Percentiles rank a stretch among this genome's conserved stretches.
phyloP scores from a whole-genome alignment of 345 rosid species.

The Citrus sp. region DNA sequence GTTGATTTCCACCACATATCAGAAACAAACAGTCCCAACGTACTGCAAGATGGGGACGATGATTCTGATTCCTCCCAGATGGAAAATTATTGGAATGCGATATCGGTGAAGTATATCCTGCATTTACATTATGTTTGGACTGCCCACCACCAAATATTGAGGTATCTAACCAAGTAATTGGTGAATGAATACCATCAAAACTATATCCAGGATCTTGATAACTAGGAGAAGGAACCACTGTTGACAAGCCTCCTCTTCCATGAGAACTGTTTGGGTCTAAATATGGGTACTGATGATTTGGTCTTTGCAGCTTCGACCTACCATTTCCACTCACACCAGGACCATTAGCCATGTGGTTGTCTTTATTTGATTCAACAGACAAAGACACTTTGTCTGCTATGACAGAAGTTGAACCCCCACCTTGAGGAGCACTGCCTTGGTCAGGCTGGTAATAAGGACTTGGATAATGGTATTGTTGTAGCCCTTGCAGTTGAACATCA shows the following conservation, averaged over 20 bases:
- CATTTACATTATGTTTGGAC: conserved; percentile 21
- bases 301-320: conserved; percentile 35
- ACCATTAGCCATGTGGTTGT: conserved; percentile 28
- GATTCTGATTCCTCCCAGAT: conserved; percentile 50
- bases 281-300: conserved; percentile 36
- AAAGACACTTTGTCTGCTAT: conserved; percentile 28
- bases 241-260: conserved; percentile 31
- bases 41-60: conserved; percentile 37
- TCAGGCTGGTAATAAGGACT: conserved; percentile 36
- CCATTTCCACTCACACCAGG: conserved; percentile 35
- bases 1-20: neutral
- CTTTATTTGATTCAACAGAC: conserved; percentile 28
- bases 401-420: conserved; percentile 18
- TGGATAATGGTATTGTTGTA: conserved; percentile 54
- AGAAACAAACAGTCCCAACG: conserved; percentile 13
- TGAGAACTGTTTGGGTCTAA: conserved; percentile 36
- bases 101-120: conserved; percentile 26
- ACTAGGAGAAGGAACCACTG: conserved; percentile 31
- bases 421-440: conserved; percentile 20
- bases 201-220: conserved; percentile 51
- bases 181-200: conserved; percentile 38
- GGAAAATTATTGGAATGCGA: conserved; percentile 24
- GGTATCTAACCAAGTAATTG: conserved; percentile 34
- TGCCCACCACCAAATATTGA: conserved; percentile 26
- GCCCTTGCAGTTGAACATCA: conserved; percentile 37